Conservation (phyloP, 2,329 filamentous ascomycete genomes). For the Thelonectria discophora region DNA sequence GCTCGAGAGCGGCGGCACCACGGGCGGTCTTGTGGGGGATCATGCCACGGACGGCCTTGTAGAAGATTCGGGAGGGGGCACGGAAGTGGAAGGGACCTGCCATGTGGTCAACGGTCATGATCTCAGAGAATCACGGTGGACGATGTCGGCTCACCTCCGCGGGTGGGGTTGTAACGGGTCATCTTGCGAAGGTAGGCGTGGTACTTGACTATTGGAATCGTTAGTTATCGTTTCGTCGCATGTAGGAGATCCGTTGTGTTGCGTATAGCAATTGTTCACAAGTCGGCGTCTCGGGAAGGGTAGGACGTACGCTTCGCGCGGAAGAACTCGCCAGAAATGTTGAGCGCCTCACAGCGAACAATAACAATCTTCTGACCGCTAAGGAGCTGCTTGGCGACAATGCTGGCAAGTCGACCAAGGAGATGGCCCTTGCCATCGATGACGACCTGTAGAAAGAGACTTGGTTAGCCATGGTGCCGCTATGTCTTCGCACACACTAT, state of each 20-base stretch:
- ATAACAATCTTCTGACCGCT: constrained; percentile 99
- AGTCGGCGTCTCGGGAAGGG: constrained; percentile 28
- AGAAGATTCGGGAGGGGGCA: constrained; percentile 98
- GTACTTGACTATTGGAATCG: constrained; percentile 88
- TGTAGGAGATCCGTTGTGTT: constrained; percentile 22
- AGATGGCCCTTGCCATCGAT: constrained; percentile 99
- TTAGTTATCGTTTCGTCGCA: constrained; percentile 53
- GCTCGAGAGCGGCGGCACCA: constrained; percentile 94
- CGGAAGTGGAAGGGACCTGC: constrained; percentile 99
- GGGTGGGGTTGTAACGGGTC: constrained; percentile 99
- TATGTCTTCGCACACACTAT: constrained; percentile 30
- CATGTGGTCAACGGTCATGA: constrained; percentile 48
- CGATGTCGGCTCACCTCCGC: constrained; percentile 77
- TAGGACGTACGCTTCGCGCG: constrained; percentile 96
- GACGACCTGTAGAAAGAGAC: constrained; percentile 73
- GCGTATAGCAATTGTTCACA: constrained; percentile 35
- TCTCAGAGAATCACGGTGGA: constrained; percentile 20
- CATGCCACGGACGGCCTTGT: constrained; percentile 99
- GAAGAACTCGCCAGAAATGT: constrained; percentile 99
- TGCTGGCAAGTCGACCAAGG: constrained; percentile 97
- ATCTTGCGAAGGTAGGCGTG: constrained; percentile 99
- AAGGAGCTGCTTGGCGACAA: constrained; percentile 98
- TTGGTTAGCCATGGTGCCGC: constrained; percentile 36
- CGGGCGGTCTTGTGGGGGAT: constrained; percentile 99
- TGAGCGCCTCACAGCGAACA: constrained; percentile 98